Conservation (phyloP, 192 early-diverging fungal genomes). For the Coemansia furcata region DNA sequence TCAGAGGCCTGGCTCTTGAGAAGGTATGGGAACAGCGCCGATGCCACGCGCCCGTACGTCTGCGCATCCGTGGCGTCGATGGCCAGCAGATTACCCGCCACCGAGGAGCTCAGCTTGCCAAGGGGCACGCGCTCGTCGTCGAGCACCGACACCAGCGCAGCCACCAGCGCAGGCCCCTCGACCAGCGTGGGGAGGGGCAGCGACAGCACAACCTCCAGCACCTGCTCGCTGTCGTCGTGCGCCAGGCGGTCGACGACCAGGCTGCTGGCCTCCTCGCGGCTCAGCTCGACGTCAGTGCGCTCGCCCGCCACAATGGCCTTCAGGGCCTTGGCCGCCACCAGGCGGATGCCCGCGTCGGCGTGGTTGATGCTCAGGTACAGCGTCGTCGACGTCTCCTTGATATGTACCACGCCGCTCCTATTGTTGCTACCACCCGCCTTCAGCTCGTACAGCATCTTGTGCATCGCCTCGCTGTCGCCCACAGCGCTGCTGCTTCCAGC, state of each 20-base stretch:
- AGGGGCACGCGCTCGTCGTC: slow-evolving; percentile 21
- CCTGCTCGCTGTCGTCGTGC: slow-evolving; percentile 36
- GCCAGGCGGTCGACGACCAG: slow-evolving; percentile 29
- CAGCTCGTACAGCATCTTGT: slow-evolving; percentile 33
- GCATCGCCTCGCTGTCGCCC: slow-evolving; percentile 8
- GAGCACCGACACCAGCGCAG: slow-evolving; percentile 22
- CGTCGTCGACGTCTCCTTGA: slow-evolving; percentile 72
- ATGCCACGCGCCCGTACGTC: slow-evolving; percentile 3
- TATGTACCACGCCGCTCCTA: slow-evolving; percentile 34
- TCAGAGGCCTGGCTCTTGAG: too few species aligned
- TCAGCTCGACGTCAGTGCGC: slow-evolving; percentile 20
- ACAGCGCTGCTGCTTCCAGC: slow-evolving; percentile 3
- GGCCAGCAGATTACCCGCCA: slow-evolving; percentile 16
- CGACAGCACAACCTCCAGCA: slow-evolving; percentile 23
- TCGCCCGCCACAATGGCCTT: slow-evolving; percentile 54
- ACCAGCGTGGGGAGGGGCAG: slow-evolving; percentile 20
- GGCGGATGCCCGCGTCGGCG: slow-evolving; percentile 63
- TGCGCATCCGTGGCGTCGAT: slow-evolving; percentile 7
- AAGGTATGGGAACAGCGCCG: slow-evolving; percentile 30
- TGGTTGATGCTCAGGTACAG: slow-evolving; percentile 81
- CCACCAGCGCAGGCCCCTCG: slow-evolving; percentile 7
- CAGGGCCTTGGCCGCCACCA: slow-evolving; percentile 69
- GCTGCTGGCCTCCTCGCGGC: slow-evolving; percentile 11
- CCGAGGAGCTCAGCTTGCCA: not conserved
- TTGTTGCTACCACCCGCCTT: slow-evolving; percentile 15